Evolutionary conservation across 169 alveolate genomes (phyloP).

Genomic region (Plasmodium inui): DNA sequence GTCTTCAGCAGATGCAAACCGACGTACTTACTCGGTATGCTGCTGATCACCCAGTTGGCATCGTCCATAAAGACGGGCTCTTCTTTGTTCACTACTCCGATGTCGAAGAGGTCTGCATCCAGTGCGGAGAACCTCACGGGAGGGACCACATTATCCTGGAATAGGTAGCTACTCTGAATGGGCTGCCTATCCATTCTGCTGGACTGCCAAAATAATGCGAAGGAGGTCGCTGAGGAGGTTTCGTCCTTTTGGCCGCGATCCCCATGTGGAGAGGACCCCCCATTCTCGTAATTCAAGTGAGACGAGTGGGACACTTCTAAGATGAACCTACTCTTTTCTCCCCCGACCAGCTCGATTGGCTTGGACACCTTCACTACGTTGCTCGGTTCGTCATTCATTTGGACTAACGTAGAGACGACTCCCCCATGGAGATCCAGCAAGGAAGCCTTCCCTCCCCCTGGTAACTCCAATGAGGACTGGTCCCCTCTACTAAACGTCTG

Average conservation of each 20-base stretch:
- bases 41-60: constrained; percentile 72
- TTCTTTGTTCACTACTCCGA: constrained; percentile 74
- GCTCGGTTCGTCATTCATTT: constrained; percentile 77
- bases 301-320: constrained; percentile 89
- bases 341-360: constrained; percentile 88
- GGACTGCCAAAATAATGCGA: constrained; percentile 81
- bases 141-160: constrained; percentile 68
- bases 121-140: constrained; percentile 74
- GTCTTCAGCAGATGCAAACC: constrained; percentile 80
- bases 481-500: not conserved
- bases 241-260: too few relatives aligned
- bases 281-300: constrained; percentile 83
- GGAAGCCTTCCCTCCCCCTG: constrained; percentile 8
- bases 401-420: constrained; percentile 66
- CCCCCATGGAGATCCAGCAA: not conserved
- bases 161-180: constrained; percentile 78
- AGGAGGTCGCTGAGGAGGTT: constrained; percentile 18
- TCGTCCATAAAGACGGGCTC: constrained; percentile 77
- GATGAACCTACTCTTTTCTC: constrained; percentile 86
- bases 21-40: constrained; percentile 78
- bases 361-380: constrained; percentile 80
- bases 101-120: constrained; percentile 78
- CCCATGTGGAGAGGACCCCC: constrained; percentile 77
- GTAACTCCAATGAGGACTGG: not conserved
- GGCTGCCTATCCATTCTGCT: constrained; percentile 76